phyloP scores from a whole-genome alignment of 345 rosid species.

The Clarkia xantiana region DNA sequence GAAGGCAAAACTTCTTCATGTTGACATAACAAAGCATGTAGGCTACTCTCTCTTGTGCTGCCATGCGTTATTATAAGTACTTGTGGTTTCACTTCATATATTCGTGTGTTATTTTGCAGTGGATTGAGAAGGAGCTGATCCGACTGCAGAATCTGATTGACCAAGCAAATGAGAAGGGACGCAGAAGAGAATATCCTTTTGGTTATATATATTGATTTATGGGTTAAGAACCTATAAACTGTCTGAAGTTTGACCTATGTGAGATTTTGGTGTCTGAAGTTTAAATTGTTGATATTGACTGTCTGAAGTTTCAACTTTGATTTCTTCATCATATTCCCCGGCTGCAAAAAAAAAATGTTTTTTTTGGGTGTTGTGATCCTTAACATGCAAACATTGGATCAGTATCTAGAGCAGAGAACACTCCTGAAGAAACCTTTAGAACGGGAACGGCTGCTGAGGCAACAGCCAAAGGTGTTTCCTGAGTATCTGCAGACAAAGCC shows the following conservation, averaged over 20 bases:
- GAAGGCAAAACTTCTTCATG: slow-evolving; percentile 38
- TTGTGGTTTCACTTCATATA: background rate
- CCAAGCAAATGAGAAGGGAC: slow-evolving; percentile 46
- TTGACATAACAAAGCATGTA: slow-evolving; percentile 35
- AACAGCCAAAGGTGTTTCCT: slow-evolving; percentile 30
- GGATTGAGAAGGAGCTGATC: slow-evolving; percentile 32
- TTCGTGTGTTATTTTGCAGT: slow-evolving; percentile 11
- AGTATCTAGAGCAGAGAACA: slow-evolving; percentile 18
- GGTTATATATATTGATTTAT: background rate
- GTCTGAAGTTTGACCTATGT: too few species aligned
- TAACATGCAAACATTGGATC: slow-evolving; percentile 23
- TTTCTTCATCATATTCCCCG: background rate
- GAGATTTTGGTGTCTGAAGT: too few species aligned
- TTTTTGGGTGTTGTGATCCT: slow-evolving; percentile 1
- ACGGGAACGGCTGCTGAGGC: slow-evolving; percentile 26
- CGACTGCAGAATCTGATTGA: slow-evolving; percentile 18
- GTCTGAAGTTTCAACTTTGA: background rate
- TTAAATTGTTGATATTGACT: too few species aligned
- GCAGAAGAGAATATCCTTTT: slow-evolving; percentile 63
- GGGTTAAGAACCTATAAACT: too few species aligned
- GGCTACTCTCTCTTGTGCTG: slow-evolving; percentile 7
- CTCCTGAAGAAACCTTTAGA: slow-evolving; percentile 28
- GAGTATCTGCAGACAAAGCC: slow-evolving; percentile 8
- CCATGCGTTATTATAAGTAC: background rate
- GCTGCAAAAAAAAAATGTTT: background rate